These are phyloP conservation scores for Exidia glandulosa DNA, from an alignment of 768 basidiomycete species.

Conservation along the genomic window DNA sequence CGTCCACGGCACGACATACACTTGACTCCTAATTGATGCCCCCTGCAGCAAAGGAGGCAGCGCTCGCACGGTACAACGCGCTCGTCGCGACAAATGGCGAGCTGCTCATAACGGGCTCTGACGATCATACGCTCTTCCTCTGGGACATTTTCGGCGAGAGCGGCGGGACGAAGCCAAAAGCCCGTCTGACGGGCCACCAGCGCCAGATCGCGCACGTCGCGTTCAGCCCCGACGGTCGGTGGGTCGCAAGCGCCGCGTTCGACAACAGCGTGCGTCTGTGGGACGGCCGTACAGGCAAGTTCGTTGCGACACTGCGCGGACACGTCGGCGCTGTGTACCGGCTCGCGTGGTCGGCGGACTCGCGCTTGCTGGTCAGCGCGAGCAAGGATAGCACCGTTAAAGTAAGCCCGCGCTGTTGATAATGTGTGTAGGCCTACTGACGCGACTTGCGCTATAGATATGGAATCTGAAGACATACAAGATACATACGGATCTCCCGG, in stretches of 20 bases:
- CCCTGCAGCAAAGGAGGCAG: slow-evolving; percentile 58
- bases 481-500: slow-evolving; percentile 85
- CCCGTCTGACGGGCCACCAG: slow-evolving; percentile 88
- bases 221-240: slow-evolving; percentile 88
- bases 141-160: slow-evolving; percentile 65
- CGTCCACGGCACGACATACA: slow-evolving; percentile 6
- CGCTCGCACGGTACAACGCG: slow-evolving; percentile 65
- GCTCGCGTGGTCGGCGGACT: slow-evolving; percentile 91
- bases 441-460: slow-evolving; percentile 44
- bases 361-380: slow-evolving; percentile 82
- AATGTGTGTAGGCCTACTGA: neutral
- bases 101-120: slow-evolving; percentile 87
- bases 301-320: slow-evolving; percentile 80
- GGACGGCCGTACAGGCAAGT: slow-evolving; percentile 62
- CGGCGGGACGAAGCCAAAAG: slow-evolving; percentile 51
- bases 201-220: slow-evolving; percentile 88
- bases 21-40: neutral
- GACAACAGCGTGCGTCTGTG: slow-evolving; percentile 86
- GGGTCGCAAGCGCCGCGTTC: slow-evolving; percentile 85
- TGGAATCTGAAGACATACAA: slow-evolving; percentile 98
- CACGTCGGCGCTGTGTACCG: slow-evolving; percentile 94
- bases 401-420: slow-evolving; percentile 41
- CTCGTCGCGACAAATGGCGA: slow-evolving; percentile 58
- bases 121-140: slow-evolving; percentile 95
- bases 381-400: slow-evolving; percentile 96